Conservation (phyloP, 345 rosid species). For the Pistacia atlantica region DNA sequence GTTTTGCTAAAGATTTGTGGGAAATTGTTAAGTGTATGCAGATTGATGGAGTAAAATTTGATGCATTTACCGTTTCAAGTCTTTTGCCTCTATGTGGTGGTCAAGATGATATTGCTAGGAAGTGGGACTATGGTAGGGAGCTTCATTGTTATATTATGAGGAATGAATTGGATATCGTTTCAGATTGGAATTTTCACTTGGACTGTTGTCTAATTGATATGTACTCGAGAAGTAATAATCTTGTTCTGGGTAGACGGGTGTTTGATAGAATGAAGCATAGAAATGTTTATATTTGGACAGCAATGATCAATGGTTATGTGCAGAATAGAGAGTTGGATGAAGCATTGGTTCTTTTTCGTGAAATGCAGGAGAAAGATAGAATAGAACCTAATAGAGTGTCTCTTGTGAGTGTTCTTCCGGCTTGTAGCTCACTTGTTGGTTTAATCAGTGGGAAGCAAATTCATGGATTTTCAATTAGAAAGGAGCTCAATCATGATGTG, state of each 20-base stretch:
- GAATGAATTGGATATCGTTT: constrained; percentile 33
- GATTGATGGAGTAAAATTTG: constrained; percentile 47
- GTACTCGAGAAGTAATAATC: constrained; percentile 46
- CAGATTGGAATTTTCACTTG: constrained; percentile 46
- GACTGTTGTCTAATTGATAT: constrained; percentile 66
- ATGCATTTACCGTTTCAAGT: constrained; percentile 59
- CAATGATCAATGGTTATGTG: constrained; percentile 63
- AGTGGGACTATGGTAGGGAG: constrained; percentile 49
- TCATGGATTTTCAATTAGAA: constrained; percentile 63
- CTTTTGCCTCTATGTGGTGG: constrained; percentile 48
- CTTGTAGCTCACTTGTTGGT: constrained; percentile 50
- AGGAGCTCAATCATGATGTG: constrained; percentile 30
- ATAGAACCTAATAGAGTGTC: constrained; percentile 58
- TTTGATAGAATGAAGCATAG: constrained; percentile 45
- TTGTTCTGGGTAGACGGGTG: constrained; percentile 34
- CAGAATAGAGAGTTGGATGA: constrained; percentile 44
- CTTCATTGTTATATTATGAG: constrained; percentile 57
- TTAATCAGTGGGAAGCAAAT: constrained; percentile 54
- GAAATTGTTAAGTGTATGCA: constrained; percentile 37
- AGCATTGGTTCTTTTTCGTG: constrained; percentile 51
- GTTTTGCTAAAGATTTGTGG: constrained; percentile 23
- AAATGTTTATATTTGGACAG: constrained; percentile 68
- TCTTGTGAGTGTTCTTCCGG: constrained; percentile 62
- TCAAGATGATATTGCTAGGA: constrained; percentile 16
- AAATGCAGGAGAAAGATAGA: constrained; percentile 49